Evolutionary conservation across 257 asterid species (phyloP).

Genomic region (Solanum dulcamara): DNA sequence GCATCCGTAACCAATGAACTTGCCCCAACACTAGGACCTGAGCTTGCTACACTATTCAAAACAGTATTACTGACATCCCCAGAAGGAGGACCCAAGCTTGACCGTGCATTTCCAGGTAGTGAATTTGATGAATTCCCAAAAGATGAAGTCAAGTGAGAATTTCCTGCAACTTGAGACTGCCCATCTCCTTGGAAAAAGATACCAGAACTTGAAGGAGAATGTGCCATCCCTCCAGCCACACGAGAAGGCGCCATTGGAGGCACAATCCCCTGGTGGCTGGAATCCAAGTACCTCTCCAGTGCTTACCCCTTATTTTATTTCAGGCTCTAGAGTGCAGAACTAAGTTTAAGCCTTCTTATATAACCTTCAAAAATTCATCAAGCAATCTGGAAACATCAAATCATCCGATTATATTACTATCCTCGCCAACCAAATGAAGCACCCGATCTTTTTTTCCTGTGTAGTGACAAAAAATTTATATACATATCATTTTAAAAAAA

Average conservation of each 20-base stretch:
- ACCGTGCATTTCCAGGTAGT: slow-evolving; percentile 42
- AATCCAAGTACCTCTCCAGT: slow-evolving; percentile 30
- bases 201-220: slow-evolving; percentile 78
- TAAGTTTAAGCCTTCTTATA: not conserved
- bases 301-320: slow-evolving; percentile 6
- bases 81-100: slow-evolving; percentile 39
- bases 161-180: slow-evolving; percentile 54
- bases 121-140: slow-evolving; percentile 55
- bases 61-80: slow-evolving; percentile 53
- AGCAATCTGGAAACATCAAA: not conserved
- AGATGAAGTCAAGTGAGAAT: slow-evolving; percentile 64
- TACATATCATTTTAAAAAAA: not conserved
- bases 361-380: not conserved
- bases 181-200: slow-evolving; percentile 75
- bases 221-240: slow-evolving; percentile 65
- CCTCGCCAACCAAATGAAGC: slow-evolving; percentile 1
- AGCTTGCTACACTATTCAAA: slow-evolving; percentile 60
- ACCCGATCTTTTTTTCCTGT: not conserved
- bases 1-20: slow-evolving; percentile 98
- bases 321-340: not conserved
- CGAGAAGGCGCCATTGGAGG: slow-evolving; percentile 65
- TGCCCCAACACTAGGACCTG: slow-evolving; percentile 91
- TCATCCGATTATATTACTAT: not conserved
- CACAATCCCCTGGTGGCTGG: slow-evolving; percentile 22
- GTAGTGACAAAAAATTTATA: not conserved